These are phyloP conservation scores for Boletus austroedulis DNA, from an alignment of 1,284 basidiomycete species.

Conservation along the genomic window DNA sequence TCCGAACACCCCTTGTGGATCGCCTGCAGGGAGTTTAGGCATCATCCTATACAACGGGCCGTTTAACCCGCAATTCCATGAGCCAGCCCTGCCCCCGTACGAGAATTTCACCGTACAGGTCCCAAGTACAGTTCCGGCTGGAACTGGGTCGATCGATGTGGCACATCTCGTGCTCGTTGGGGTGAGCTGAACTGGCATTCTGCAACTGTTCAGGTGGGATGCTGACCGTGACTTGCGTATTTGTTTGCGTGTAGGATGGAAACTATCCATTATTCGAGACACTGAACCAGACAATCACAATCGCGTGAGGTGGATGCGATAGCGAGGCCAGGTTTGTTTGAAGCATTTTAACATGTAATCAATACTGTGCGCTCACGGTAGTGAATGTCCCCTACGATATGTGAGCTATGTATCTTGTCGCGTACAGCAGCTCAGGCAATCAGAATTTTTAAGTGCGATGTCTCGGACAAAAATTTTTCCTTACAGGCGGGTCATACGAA, in stretches of 20 bases:
- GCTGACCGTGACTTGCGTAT: not conserved
- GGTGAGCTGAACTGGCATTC: constrained; percentile 17
- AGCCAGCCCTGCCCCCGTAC: constrained; percentile 23
- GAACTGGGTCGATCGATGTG: constrained; percentile 25
- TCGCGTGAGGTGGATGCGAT: constrained; percentile 13
- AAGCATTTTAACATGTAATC: no score
- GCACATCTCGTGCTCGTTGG: constrained; percentile 22
- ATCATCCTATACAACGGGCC: constrained; percentile 29
- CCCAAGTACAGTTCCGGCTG: constrained; percentile 6
- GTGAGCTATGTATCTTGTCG: no score
- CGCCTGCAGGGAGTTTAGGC: constrained; percentile 20
- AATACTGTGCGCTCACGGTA: no score
- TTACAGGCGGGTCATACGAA: no score
- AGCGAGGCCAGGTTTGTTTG: no score
- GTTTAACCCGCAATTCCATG: constrained; percentile 22
- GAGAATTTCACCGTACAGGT: constrained; percentile 29
- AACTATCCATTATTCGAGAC: constrained; percentile 20
- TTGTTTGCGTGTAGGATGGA: constrained; percentile 16
- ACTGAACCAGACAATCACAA: constrained; percentile 29
- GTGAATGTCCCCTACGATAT: no score
- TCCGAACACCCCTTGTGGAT: constrained; percentile 11
- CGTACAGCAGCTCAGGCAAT: no score
- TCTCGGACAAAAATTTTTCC: no score
- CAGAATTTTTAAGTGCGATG: no score
- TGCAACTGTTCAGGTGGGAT: not conserved